Conservation (phyloP, 805 yeast species). For the Monosporozyma aquatica region DNA sequence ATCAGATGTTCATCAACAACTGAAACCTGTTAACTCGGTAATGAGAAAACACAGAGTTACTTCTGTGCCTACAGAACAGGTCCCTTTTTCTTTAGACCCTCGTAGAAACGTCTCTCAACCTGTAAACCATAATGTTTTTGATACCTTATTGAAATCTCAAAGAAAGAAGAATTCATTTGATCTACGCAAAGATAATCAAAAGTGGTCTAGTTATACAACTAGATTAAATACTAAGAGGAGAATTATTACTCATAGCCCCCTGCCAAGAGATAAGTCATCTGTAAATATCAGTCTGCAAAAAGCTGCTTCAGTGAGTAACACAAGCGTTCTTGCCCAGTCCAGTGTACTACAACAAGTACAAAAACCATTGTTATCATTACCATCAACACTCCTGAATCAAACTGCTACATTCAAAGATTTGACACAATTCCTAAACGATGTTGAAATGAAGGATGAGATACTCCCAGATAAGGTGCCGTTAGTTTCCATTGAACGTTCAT, state of each 20-base stretch:
- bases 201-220: conserved; percentile 3
- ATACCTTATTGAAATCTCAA: conserved; percentile 4
- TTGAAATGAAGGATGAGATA: conserved; percentile 1
- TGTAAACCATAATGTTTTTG: conserved; percentile 9
- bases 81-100: conserved; percentile 22
- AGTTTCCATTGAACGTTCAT: conserved; percentile 4
- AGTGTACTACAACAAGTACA: conserved; percentile 19
- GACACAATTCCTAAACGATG: conserved; percentile 16
- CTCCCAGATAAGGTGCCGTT: not conserved
- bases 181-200: conserved; percentile 1
- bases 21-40: not conserved
- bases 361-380: conserved; percentile 13
- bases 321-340: conserved; percentile 24
- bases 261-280: not conserved
- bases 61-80: not conserved
- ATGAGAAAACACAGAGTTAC: not conserved
- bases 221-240: not conserved
- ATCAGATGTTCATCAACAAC: not conserved
- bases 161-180: not conserved
- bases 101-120: conserved; percentile 27
- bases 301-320: conserved; percentile 3
- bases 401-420: conserved; percentile 25
- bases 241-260: not conserved
- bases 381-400: conserved; percentile 19
- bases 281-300: not conserved